Percentiles rank a stretch among this genome's conserved stretches.
phyloP scores from a whole-genome alignment of 805 yeast genomes.

The Yamadazyma nakazawae region DNA sequence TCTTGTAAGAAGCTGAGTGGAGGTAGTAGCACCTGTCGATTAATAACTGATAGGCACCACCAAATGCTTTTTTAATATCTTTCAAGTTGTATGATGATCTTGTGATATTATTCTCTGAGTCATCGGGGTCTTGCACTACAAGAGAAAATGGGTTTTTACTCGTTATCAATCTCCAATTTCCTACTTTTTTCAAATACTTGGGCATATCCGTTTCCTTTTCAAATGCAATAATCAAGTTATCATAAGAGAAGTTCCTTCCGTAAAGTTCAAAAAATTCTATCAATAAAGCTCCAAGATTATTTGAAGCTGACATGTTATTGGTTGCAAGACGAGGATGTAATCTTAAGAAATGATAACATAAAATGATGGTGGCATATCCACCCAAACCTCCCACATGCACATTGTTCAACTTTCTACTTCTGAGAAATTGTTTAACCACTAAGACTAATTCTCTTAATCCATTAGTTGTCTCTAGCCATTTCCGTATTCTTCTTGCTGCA shows the following conservation, averaged over 20 bases:
- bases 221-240: conserved; percentile 67
- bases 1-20: conserved; percentile 60
- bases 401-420: conserved; percentile 73
- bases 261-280: conserved; percentile 91
- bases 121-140: conserved; percentile 88
- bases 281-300: conserved; percentile 79
- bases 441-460: conserved; percentile 81
- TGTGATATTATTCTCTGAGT: conserved; percentile 76
- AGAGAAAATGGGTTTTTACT: conserved; percentile 56
- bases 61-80: conserved; percentile 79
- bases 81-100: conserved; percentile 79
- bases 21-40: conserved; percentile 73
- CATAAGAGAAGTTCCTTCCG: conserved; percentile 87
- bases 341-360: conserved; percentile 73
- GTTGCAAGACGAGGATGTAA: conserved; percentile 77
- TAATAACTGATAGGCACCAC: conserved; percentile 80
- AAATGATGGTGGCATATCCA: conserved; percentile 87
- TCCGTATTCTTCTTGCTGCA: conserved; percentile 74
- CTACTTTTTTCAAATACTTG: conserved; percentile 60
- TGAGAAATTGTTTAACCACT: conserved; percentile 78
- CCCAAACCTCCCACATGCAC: conserved; percentile 95
- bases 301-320: conserved; percentile 59
- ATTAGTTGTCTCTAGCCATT: conserved; percentile 71
- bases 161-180: conserved; percentile 47
- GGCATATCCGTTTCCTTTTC: conserved; percentile 48